Evolutionary conservation across 345 rosid species (phyloP).

Genomic region (Raphanus sativus): DNA sequence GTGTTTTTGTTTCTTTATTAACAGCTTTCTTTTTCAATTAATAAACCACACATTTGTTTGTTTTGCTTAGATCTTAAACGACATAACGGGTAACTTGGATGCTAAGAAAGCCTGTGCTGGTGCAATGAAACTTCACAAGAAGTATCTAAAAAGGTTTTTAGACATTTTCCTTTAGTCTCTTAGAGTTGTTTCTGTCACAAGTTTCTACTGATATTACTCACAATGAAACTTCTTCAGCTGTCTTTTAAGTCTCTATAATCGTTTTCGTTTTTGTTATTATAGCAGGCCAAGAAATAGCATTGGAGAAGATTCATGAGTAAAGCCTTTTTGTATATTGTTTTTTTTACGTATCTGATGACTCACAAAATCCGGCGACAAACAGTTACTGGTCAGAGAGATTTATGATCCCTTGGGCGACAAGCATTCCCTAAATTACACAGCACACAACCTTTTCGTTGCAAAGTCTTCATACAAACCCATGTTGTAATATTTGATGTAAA

Average conservation of each 20-base stretch:
- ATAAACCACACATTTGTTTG: neutral
- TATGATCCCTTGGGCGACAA: slow-evolving; percentile 25
- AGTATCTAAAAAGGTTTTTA: slow-evolving; percentile 74
- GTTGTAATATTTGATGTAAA: slow-evolving; percentile 23
- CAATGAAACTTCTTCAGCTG: neutral
- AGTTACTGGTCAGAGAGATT: slow-evolving; percentile 15
- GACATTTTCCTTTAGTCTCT: neutral
- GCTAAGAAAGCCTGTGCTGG: slow-evolving; percentile 89
- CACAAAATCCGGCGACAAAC: slow-evolving; percentile 22
- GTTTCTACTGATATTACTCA: neutral
- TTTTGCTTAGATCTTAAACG: slow-evolving; percentile 71
- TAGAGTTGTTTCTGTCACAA: neutral
- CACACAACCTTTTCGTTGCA: slow-evolving; percentile 25
- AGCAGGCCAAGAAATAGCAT: slow-evolving; percentile 40
- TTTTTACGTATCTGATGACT: slow-evolving; percentile 13
- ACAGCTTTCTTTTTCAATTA: neutral
- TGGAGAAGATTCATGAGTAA: slow-evolving; percentile 18
- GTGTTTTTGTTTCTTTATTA: neutral
- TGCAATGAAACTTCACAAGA: slow-evolving; percentile 97
- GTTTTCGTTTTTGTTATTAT: neutral
- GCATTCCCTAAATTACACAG: slow-evolving; percentile 1
- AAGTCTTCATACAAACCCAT: slow-evolving; percentile 10
- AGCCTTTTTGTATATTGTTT: slow-evolving; percentile 15
- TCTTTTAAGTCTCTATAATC: neutral
- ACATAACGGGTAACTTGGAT: slow-evolving; percentile 85